Evolutionary conservation across 225 moss, liverwort and hornwort species (phyloP), one percentile per base, ranked within the genome.

Genomic region (Bryum argenteum): DNA sequence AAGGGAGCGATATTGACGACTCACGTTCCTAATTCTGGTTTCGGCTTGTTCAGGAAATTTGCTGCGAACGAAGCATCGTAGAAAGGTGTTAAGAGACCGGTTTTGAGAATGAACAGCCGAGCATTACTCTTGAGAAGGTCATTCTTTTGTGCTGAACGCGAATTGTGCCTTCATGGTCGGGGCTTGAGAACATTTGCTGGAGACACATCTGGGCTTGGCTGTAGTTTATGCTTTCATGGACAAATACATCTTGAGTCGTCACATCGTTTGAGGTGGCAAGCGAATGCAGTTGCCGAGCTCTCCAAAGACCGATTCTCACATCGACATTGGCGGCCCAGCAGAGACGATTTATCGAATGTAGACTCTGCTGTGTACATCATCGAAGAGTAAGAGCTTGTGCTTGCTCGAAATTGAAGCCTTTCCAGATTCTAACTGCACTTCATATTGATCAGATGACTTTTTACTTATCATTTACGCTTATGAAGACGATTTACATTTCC

Each of bases 211-310:
- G 77, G 80, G 56, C 65, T 75, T 80, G 78, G 80, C 72, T 83
- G 80, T 75, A 75, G 75, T 57, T 77, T 86, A 53, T 86, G 77
- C 59, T 55, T 51, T 20, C 68, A 75, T 59, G 64, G 66, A 21
- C 60, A 1, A 47, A 86, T 45, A 17, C 56, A 72, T 57, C 13
- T 28, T 28, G 51, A 61, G 53, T 20, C 71, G 28, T 77, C 61
- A 43, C 78, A 43, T 45, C 59, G 72, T 71, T 65, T 78, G 71
- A 83, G 66, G 61, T 83, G 80, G 75, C 77, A 80, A 58, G 69
- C 80, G 72, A 78, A 61, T n/a, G n/a, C n/a, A n/a, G n/a, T n/a
- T n/a, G n/a, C n/a, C n/a, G n/a, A n/a, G n/a, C n/a, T n/a, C n/a
- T n/a, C n/a, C n/a, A n/a, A n/a, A n/a, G n/a, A n/a, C n/a, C n/a